phyloP scores from a whole-genome alignment of 2,329 filamentous ascomycete genomes.

The Colletotrichum musicola region DNA sequence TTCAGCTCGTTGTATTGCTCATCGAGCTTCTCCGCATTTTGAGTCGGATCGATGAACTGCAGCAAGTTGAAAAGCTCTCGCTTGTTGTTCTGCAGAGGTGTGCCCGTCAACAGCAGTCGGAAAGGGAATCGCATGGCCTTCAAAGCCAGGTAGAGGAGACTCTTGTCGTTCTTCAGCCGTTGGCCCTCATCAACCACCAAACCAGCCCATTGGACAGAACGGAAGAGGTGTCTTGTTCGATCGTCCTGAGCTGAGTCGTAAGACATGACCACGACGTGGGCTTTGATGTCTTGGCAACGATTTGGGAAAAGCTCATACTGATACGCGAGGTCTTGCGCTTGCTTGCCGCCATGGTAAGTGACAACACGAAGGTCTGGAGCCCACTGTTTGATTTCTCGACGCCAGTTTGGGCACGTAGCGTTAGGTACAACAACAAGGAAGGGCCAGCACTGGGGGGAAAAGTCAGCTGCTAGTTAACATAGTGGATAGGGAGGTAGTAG shows the following conservation, averaged over 20 bases:
- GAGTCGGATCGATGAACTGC: conserved; percentile 85
- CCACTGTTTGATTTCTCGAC: conserved; percentile 95
- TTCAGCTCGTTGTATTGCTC: conserved; percentile 82
- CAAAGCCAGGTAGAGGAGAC: conserved; percentile 82
- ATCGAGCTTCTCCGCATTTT: conserved; percentile 80
- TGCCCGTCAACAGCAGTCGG: conserved; percentile 88
- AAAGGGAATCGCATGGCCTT: conserved; percentile 82
- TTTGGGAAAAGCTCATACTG: conserved; percentile 87
- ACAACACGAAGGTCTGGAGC: conserved; percentile 87
- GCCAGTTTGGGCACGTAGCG: conserved; percentile 97
- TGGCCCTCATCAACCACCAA: conserved; percentile 96
- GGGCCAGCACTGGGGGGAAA: conserved; percentile 75
- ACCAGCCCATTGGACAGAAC: conserved; percentile 83
- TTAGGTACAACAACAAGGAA: conserved; percentile 96
- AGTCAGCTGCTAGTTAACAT: conserved; percentile 36
- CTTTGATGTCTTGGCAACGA: conserved; percentile 76
- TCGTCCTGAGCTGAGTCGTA: conserved; percentile 90
- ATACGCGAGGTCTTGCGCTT: conserved; percentile 81
- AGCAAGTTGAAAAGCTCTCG: conserved; percentile 96
- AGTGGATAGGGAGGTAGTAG: neutral
- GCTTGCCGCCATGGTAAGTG: conserved; percentile 87
- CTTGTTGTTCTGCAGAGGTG: conserved; percentile 95
- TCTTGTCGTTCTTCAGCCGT: conserved; percentile 92
- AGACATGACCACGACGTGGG: conserved; percentile 93
- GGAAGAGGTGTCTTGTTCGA: conserved; percentile 74